Evolutionary conservation across 768 basidiomycete genomes (phyloP).

Genomic region (Sporobolomyces phaffii): DNA sequence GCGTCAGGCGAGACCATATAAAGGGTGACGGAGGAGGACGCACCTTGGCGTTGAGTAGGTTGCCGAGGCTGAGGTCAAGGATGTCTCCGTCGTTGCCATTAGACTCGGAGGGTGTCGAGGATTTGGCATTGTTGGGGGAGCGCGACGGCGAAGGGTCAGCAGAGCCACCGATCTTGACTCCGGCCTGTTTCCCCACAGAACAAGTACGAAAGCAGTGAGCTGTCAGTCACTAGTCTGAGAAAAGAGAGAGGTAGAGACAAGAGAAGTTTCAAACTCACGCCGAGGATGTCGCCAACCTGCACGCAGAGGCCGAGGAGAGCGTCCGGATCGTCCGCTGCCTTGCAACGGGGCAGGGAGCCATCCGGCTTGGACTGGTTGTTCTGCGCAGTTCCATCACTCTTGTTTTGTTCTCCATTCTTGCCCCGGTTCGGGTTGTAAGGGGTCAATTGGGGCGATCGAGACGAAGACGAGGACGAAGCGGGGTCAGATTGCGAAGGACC

Average conservation of each 20-base stretch:
- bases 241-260: background rate
- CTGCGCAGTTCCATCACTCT: too few species aligned
- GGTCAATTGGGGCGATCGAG: background rate
- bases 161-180: background rate
- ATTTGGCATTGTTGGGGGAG: background rate
- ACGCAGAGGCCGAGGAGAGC: constrained; percentile 1
- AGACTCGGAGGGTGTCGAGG: background rate
- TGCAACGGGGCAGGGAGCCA: too few species aligned
- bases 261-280: background rate
- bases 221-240: background rate
- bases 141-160: background rate
- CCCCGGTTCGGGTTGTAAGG: background rate
- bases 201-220: background rate
- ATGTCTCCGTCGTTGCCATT: constrained; percentile 7
- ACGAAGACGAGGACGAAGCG: background rate
- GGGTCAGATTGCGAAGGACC: too few species aligned
- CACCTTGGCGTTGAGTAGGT: constrained; percentile 14
- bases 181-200: too few species aligned
- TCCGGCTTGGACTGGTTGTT: too few species aligned
- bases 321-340: background rate
- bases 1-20: background rate
- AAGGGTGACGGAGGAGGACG: background rate
- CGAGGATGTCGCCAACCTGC: constrained; percentile 14
- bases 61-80: constrained; percentile 7
- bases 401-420: background rate